Evolutionary conservation across 1,139 yeast species (phyloP).

Genomic region (Kurtzmaniella quercitrusa): DNA sequence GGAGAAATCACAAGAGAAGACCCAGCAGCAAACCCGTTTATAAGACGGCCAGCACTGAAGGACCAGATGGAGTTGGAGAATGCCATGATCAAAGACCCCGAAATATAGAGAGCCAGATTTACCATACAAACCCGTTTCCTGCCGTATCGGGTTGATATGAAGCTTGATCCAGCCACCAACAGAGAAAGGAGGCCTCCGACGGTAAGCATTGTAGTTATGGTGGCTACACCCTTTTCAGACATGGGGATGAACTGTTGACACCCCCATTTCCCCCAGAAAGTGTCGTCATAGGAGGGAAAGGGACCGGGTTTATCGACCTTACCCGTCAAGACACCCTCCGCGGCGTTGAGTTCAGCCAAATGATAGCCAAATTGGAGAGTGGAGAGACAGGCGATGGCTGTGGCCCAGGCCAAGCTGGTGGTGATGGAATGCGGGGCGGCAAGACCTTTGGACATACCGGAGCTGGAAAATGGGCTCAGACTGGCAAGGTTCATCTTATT

Average conservation of each 20-base stretch:
- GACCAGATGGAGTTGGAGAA: conserved; percentile 15
- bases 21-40: conserved; percentile 38
- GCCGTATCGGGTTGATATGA: conserved; percentile 22
- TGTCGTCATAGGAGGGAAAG: conserved; percentile 17
- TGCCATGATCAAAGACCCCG: conserved; percentile 27
- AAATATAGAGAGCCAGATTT: conserved; percentile 20
- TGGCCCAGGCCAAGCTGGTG: conserved; percentile 29
- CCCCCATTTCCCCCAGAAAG: conserved; percentile 24
- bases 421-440: conserved; percentile 24
- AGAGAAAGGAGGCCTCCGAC: conserved; percentile 35
- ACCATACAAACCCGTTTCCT: conserved; percentile 21
- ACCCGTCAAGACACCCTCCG: conserved; percentile 60
- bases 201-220: conserved; percentile 34
- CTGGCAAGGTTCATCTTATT: not conserved
- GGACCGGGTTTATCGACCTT: conserved; percentile 20
- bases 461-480: not conserved
- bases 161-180: conserved; percentile 26
- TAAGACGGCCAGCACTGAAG: conserved; percentile 26
- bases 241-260: conserved; percentile 28
- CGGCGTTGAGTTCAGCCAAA: conserved; percentile 85
- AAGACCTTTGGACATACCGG: conserved; percentile 8
- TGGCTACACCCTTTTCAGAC: conserved; percentile 19
- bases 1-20: conserved; percentile 35
- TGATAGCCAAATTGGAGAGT: conserved; percentile 90
- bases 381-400: conserved; percentile 56